Conservation (phyloP, 2,329 filamentous ascomycete genomes). For the Cytospora mali region DNA sequence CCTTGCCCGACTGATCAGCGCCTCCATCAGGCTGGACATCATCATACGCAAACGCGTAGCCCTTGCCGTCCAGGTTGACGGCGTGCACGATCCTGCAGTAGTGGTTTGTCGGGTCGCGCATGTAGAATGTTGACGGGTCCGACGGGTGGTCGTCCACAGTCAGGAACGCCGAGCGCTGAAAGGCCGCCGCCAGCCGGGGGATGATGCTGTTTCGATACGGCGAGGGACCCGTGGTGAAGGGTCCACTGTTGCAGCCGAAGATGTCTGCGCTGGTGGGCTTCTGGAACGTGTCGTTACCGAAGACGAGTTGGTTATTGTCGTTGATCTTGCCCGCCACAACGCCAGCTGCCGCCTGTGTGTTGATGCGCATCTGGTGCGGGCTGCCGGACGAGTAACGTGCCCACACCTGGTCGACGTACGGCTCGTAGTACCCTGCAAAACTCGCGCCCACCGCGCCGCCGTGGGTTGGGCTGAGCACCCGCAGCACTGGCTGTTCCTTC, state of each 20-base stretch:
- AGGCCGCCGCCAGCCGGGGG: conserved; percentile 52
- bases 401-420: conserved; percentile 48
- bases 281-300: conserved; percentile 49
- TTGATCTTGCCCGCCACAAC: conserved; percentile 54
- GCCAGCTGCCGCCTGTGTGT: conserved; percentile 66
- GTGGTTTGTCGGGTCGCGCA: conserved; percentile 54
- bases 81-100: conserved; percentile 60
- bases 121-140: conserved; percentile 41
- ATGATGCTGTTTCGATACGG: conserved; percentile 44
- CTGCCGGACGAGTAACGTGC: conserved; percentile 36
- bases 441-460: conserved; percentile 45
- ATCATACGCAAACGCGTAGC: conserved; percentile 65
- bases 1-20: conserved; percentile 57
- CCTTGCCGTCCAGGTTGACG: conserved; percentile 54
- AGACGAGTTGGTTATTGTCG: conserved; percentile 42
- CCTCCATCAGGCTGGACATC: conserved; percentile 57
- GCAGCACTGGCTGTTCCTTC: conserved; percentile 37
- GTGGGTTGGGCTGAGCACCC: conserved; percentile 50
- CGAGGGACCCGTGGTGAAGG: conserved; percentile 53
- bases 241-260: conserved; percentile 66
- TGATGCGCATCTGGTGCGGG: conserved; percentile 51
- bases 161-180: conserved; percentile 57
- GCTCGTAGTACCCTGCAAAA: conserved; percentile 49
- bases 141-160: conserved; percentile 47
- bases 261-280: conserved; percentile 65